Conservation (phyloP, 805 yeast genomes). For the Candida germanica region DNA sequence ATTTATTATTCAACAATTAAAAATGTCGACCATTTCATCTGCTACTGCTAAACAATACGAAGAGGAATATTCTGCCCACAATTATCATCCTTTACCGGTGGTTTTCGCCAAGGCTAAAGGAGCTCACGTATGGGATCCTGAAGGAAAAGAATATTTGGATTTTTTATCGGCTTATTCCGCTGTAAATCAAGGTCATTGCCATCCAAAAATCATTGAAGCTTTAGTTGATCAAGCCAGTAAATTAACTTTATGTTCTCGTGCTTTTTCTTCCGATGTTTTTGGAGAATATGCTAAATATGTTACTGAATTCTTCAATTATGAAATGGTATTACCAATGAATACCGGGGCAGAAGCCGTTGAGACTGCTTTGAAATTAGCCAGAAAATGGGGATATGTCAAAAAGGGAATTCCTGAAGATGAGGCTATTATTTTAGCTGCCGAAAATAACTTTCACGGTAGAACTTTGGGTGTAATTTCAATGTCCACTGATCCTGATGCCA, state of each 20-base stretch:
- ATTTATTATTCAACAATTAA: too few relatives aligned
- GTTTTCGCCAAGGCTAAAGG: constrained; percentile 85
- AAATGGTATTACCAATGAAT: constrained; percentile 94
- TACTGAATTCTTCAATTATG: constrained; percentile 87
- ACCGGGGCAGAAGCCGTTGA: constrained; percentile 99
- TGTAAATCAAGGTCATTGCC: constrained; percentile 97
- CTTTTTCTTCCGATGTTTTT: constrained; percentile 85
- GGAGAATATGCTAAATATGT: constrained; percentile 83
- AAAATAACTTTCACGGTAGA: constrained; percentile 94
- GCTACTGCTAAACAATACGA: constrained; percentile 66
- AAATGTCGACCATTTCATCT: constrained; percentile 49
- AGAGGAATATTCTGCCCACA: constrained; percentile 85
- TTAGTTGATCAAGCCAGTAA: constrained; percentile 81
- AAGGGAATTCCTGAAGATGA: constrained; percentile 81
- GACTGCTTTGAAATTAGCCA: constrained; percentile 87
- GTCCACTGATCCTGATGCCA: constrained; percentile 95
- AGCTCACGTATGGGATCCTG: constrained; percentile 97
- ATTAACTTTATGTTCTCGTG: constrained; percentile 86
- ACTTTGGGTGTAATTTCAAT: constrained; percentile 92
- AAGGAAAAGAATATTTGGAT: constrained; percentile 90
- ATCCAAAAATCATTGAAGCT: constrained; percentile 85
- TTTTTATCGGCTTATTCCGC: constrained; percentile 95
- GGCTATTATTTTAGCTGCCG: constrained; percentile 85
- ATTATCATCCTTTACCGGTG: constrained; percentile 95
- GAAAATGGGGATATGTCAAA: constrained; percentile 94